Base-by-base conservation (phyloP, 202 grass and related monocot species). In the Brachypodium distachyon region DNA sequence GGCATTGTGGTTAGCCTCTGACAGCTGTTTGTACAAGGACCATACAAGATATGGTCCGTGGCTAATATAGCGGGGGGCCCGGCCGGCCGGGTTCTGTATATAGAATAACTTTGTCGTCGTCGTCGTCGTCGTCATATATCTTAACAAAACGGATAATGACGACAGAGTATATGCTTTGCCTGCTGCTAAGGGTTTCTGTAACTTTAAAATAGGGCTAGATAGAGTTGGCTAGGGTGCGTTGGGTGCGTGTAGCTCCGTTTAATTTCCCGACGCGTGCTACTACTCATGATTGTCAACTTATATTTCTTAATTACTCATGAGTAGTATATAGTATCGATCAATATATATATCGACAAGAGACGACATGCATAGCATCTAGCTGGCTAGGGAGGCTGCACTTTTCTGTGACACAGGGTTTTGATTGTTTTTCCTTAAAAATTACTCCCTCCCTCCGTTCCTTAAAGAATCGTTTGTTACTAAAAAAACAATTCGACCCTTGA, bases 141-240 rank as follows among this genome's bases (percentile, higher is more conserved):
- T 74, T 84, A 84, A 84, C 76, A 77, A n/a, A 74, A 77, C 18
- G 63, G 86, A 77, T 57, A 77, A 74, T 73, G 83, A 82, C 62
- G n/a, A n/a, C n/a, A n/a, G n/a, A n/a, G n/a, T n/a, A 72, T 74
- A 56, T 40, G 63, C 73, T 53, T 81, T 84, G 86, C 76, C 76
- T 70, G 70, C 61, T 48, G 75, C 52, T 83, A 75, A 79, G 74
- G 86, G 80, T 69, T 83, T 68, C 63, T 67, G 52, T 51, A 66
- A 83, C 14, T 60, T 64, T 44, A 77, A 18, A 67, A 84, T 77
- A 23, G 68, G 38, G 61, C n/a, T n/a, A n/a, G n/a, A n/a, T n/a
- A n/a, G n/a, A n/a, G n/a, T n/a, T n/a, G n/a, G n/a, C n/a, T n/a
- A n/a, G n/a, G n/a, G n/a, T n/a, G n/a, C 32, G 23, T 19, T 70